Evolutionary conservation across 768 basidiomycete species (phyloP).

Genomic region (Lentinula detonsa): DNA sequence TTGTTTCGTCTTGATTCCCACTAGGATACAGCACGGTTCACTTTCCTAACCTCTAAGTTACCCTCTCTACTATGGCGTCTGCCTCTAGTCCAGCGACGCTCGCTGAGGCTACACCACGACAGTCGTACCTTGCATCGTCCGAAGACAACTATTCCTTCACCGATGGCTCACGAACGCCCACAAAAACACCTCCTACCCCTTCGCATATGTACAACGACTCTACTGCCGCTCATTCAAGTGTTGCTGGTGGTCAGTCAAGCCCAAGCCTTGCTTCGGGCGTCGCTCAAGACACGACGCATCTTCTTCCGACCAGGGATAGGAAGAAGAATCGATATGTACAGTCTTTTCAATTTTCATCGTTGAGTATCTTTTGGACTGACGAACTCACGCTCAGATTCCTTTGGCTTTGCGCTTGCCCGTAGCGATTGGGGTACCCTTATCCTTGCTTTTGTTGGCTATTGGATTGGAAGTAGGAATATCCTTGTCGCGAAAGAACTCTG

Average conservation of each 20-base stretch:
- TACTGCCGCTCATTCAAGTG: background rate
- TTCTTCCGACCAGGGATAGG: constrained; percentile 39
- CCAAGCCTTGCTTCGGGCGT: background rate
- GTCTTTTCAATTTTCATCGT: constrained; percentile 4
- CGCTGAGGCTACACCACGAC: background rate
- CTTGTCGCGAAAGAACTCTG: constrained; percentile 35
- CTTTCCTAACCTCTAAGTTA: too few species aligned
- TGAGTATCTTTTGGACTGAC: constrained; percentile 24
- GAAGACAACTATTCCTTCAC: background rate
- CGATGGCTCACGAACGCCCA: background rate
- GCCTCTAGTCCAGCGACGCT: background rate
- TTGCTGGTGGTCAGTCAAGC: background rate
- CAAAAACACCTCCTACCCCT: background rate
- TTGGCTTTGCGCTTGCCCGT: constrained; percentile 21
- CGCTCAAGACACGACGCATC: constrained; percentile 34
- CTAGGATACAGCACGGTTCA: background rate
- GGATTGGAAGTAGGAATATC: constrained; percentile 39
- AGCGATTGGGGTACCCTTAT: constrained; percentile 29
- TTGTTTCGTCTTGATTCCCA: background rate
- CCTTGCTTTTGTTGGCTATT: constrained; percentile 41
- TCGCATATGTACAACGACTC: background rate
- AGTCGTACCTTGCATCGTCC: background rate
- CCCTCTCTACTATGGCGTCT: background rate
- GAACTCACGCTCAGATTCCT: constrained; percentile 15
- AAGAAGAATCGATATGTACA: constrained; percentile 22